Evolutionary conservation across 805 yeast genomes (phyloP).

Genomic region (Tetrapisispora arboricola): DNA sequence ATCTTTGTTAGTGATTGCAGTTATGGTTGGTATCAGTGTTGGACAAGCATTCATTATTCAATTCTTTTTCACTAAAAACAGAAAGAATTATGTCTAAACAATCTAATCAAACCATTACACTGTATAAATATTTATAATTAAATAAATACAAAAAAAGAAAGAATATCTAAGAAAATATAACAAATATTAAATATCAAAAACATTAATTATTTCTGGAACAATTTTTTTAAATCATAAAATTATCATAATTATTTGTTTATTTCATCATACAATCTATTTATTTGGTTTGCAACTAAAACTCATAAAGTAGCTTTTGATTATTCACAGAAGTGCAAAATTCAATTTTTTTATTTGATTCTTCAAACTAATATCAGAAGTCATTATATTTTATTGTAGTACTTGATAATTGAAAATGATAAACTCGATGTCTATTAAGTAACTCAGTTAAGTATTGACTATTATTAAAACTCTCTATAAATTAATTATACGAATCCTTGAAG

Average conservation of each 20-base stretch:
- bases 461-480: conserved; percentile 1
- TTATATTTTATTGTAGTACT: no score
- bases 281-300: no score
- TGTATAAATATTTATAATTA: not conserved
- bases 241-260: no score
- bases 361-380: no score
- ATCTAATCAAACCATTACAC: not conserved
- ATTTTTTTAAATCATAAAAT: no score
- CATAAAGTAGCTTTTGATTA: no score
- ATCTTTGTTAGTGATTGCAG: conserved; percentile 56
- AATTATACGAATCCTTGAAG: conserved; percentile 1
- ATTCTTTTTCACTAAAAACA: conserved; percentile 48
- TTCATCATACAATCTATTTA: no score
- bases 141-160: not conserved
- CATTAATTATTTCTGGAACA: not conserved
- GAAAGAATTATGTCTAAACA: conserved; percentile 4
- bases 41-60: conserved; percentile 76
- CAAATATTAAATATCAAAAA: not conserved
- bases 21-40: conserved; percentile 68
- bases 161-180: not conserved
- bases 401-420: no score
- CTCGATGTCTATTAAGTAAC: no score
- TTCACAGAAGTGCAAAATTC: no score
- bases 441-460: not conserved
- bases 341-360: no score